Evolutionary conservation across 768 basidiomycete genomes (phyloP).

Genomic region (Trametes punicea): DNA sequence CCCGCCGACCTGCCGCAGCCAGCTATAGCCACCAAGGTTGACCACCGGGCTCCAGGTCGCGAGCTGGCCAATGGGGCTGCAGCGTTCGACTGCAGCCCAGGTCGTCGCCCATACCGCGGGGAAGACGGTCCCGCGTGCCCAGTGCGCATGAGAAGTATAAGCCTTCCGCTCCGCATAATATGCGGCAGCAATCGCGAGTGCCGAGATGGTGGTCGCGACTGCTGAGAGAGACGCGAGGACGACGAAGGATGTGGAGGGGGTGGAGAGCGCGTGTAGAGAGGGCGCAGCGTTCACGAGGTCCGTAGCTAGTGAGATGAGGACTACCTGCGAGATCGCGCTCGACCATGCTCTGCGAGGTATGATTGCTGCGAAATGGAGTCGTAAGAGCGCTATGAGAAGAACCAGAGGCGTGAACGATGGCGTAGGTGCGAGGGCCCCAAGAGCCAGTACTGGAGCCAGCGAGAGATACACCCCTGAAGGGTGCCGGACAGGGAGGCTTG

Average conservation of each 20-base stretch:
- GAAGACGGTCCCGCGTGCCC: slow-evolving; percentile 54
- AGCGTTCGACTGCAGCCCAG: slow-evolving; percentile 52
- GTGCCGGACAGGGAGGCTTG: slow-evolving; percentile 4
- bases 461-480: slow-evolving; percentile 16
- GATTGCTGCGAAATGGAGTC: slow-evolving; percentile 24
- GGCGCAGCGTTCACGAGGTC: slow-evolving; percentile 28
- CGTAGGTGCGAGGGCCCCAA: slow-evolving; percentile 29
- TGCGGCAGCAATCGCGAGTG: slow-evolving; percentile 32
- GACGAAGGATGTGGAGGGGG: slow-evolving; percentile 43
- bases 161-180: slow-evolving; percentile 39
- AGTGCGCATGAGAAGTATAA: slow-evolving; percentile 27
- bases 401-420: slow-evolving; percentile 31
- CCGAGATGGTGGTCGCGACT: slow-evolving; percentile 36
- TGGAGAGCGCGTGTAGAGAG: slow-evolving; percentile 51
- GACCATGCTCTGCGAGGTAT: slow-evolving; percentile 17
- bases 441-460: slow-evolving; percentile 14
- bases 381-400: slow-evolving; percentile 27
- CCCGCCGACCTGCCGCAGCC: slow-evolving; percentile 60
- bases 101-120: slow-evolving; percentile 65
- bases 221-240: slow-evolving; percentile 42
- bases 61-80: slow-evolving; percentile 69
- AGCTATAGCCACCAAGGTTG: slow-evolving; percentile 53
- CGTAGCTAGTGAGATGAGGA: slow-evolving; percentile 27
- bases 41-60: slow-evolving; percentile 66
- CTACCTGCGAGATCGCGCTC: slow-evolving; percentile 16